Conservation (phyloP, 768 basidiomycete species). For the Calocybe gangraenosa region DNA sequence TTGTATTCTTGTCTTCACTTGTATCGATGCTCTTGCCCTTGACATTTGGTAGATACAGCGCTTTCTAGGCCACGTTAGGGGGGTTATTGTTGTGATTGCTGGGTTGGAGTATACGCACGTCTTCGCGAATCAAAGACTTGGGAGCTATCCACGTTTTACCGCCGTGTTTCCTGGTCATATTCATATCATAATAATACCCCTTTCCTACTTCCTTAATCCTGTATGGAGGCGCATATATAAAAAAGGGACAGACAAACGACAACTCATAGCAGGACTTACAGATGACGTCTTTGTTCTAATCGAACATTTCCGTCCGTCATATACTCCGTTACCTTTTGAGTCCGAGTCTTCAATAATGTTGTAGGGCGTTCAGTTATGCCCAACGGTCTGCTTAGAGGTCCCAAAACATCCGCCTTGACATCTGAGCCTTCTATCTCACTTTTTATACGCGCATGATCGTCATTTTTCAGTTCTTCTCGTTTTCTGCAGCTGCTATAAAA, state of each 20-base stretch:
- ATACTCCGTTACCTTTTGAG: slow-evolving; percentile 61
- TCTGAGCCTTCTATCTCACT: slow-evolving; percentile 15
- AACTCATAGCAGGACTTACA: no score
- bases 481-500: slow-evolving; percentile 6
- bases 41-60: slow-evolving; percentile 89
- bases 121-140: slow-evolving; percentile 81
- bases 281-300: slow-evolving; percentile 64
- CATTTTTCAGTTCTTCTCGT: no score
- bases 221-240: slow-evolving; percentile 3
- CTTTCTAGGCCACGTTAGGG: slow-evolving; percentile 55
- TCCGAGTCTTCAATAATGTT: slow-evolving; percentile 52
- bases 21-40: slow-evolving; percentile 63
- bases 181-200: slow-evolving; percentile 85
- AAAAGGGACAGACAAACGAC: no score
- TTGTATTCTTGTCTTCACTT: slow-evolving; percentile 62
- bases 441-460: slow-evolving; percentile 1
- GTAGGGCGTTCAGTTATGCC: slow-evolving; percentile 72
- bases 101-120: slow-evolving; percentile 48
- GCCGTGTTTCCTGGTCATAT: slow-evolving; percentile 74
- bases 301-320: slow-evolving; percentile 63
- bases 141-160: slow-evolving; percentile 97
- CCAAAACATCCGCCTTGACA: slow-evolving; percentile 21
- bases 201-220: slow-evolving; percentile 57
- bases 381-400: slow-evolving; percentile 58
- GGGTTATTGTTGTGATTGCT: neutral